Evolutionary conservation across 805 yeast species (phyloP).

Genomic region (Spathaspora passalidarum): DNA sequence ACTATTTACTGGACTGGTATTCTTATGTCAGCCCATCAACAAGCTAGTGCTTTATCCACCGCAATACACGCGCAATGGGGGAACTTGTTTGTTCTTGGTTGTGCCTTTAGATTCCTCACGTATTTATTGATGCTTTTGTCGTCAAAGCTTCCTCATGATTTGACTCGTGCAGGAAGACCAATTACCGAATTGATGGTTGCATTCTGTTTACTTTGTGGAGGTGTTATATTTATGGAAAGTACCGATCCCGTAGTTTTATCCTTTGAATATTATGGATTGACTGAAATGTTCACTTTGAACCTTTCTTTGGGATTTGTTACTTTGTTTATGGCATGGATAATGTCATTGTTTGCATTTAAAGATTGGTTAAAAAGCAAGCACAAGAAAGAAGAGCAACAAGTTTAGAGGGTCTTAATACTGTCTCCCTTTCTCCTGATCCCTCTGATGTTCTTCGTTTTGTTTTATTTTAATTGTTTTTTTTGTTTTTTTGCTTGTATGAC

Average conservation of each 20-base stretch:
- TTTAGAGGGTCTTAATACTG: neutral
- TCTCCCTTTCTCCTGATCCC: neutral
- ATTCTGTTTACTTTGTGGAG: slow-evolving; percentile 83
- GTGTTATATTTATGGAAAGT: slow-evolving; percentile 87
- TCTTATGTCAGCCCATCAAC: slow-evolving; percentile 92
- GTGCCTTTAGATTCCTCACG: slow-evolving; percentile 70
- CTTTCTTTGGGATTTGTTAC: slow-evolving; percentile 77
- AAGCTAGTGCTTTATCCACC: slow-evolving; percentile 76
- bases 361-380: slow-evolving; percentile 33
- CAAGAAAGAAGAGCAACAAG: neutral
- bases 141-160: slow-evolving; percentile 28
- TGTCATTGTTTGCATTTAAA: slow-evolving; percentile 62
- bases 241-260: slow-evolving; percentile 83
- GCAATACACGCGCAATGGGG: slow-evolving; percentile 93
- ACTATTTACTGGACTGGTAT: slow-evolving; percentile 96
- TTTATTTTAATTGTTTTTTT: neutral
- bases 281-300: slow-evolving; percentile 91
- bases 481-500: neutral
- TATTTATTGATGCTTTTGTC: slow-evolving; percentile 50
- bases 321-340: slow-evolving; percentile 85
- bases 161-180: slow-evolving; percentile 52
- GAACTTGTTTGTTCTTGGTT: slow-evolving; percentile 72
- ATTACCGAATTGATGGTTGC: slow-evolving; percentile 80
- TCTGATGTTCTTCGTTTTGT: neutral
- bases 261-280: slow-evolving; percentile 64